These are phyloP conservation scores for Brasilioporus rufonigricans DNA, from an alignment of 768 basidiomycete genomes.

Conservation along the genomic window DNA sequence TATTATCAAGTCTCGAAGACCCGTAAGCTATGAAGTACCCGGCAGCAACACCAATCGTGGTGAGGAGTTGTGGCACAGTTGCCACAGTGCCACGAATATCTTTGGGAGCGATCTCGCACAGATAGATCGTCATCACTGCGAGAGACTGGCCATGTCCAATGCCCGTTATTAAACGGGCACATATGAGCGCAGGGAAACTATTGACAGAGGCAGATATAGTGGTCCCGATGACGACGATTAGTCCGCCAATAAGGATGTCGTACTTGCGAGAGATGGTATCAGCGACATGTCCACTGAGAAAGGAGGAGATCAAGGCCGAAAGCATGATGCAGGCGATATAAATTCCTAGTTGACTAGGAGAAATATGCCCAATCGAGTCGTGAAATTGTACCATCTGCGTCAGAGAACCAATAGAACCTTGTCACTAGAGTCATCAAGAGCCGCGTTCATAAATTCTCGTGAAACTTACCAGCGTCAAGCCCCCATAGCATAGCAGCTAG, in stretches of 20 bases:
- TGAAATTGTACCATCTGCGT: conserved; percentile 47
- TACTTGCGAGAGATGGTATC: conserved; percentile 47
- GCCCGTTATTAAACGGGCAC: conserved; percentile 46
- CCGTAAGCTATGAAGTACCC: conserved; percentile 32
- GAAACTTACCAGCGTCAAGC: conserved; percentile 27
- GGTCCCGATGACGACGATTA: conserved; percentile 43
- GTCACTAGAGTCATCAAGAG: neutral
- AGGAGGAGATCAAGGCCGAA: conserved; percentile 39
- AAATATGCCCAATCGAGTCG: conserved; percentile 35
- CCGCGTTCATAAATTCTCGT: neutral
- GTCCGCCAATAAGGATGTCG: conserved; percentile 42
- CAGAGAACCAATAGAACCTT: conserved; percentile 42
- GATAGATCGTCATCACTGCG: conserved; percentile 40
- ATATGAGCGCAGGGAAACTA: conserved; percentile 38
- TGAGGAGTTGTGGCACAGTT: conserved; percentile 41
- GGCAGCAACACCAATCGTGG: conserved; percentile 41
- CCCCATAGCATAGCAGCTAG: conserved; percentile 32
- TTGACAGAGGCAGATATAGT: conserved; percentile 37
- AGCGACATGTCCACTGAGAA: conserved; percentile 42
- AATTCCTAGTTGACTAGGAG: conserved; percentile 40
- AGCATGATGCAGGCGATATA: conserved; percentile 44
- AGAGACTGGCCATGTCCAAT: conserved; percentile 46
- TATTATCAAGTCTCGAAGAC: conserved; percentile 20
- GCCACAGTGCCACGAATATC: conserved; percentile 41
- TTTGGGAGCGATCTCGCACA: conserved; percentile 42